Conservation (phyloP, 169 alveolate genomes). For the Ichthyophthirius multifiliis region DNA sequence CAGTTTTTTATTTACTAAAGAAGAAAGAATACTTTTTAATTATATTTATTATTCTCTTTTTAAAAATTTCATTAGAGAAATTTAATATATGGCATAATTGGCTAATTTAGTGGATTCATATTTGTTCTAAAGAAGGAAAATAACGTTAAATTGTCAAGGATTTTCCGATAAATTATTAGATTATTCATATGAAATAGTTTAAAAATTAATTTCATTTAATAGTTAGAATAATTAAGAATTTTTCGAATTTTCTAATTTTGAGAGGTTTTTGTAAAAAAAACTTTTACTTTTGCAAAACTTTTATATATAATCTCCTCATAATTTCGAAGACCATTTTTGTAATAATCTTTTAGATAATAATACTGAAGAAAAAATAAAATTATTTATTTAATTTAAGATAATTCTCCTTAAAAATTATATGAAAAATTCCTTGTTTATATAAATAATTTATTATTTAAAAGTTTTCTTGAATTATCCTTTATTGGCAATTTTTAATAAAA, state of each 20-base stretch:
- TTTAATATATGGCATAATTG: not conserved
- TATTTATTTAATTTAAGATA: too few species aligned
- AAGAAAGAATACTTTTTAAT: not conserved
- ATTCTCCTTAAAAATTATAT: too few species aligned
- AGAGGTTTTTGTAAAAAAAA: not conserved
- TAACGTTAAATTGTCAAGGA: not conserved
- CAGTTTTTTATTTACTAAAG: not conserved
- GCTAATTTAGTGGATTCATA: not conserved
- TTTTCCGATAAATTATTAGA: not conserved
- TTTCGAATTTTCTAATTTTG: not conserved
- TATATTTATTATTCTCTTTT: not conserved
- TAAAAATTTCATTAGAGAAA: not conserved
- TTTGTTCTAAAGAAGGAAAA: not conserved
- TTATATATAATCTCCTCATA: not conserved
- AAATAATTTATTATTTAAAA: not conserved
- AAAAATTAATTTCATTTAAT: not conserved
- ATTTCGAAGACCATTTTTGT: not conserved
- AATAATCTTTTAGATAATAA: not conserved
- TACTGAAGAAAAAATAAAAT: not conserved
- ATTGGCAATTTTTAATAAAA: constrained; percentile 21
- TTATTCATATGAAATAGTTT: not conserved
- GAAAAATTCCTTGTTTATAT: not conserved
- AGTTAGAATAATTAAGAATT: not conserved
- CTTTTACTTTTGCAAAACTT: not conserved
- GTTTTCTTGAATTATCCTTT: not conserved